Evolutionary conservation across 768 basidiomycete species (phyloP), one percentile per base, ranked within the genome.

Genomic region (Mycena sanguinolenta): DNA sequence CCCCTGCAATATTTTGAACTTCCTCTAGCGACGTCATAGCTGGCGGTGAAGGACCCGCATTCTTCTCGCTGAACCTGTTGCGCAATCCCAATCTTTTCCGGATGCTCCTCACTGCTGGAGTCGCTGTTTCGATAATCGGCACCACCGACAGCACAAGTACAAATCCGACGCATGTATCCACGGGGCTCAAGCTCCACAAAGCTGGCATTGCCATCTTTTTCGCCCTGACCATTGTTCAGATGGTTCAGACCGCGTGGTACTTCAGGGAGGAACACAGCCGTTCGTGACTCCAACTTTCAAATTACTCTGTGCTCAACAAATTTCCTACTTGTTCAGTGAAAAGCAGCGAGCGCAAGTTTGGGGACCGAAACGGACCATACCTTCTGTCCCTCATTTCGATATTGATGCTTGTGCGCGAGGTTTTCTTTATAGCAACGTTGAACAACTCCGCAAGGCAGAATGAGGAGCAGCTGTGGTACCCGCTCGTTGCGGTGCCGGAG

Each of bases 381-480:
- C 53, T 54, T 19, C 53, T 54, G 28, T 54, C 28, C 53, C 28
- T 54, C 53, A 54, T 54, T 30, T 54, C 53, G 14, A 10, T 54
- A 4, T 54, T 54, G 28, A 54, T 54, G 53, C 28, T 54, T 7
- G 28, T 54, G 17, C 53, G 53, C 17, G 81, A 85, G 62, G 66
- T 65, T 3, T 86, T 82, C 70, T 57, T 77, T 32, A 77, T 76
- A 1, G 81, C 76, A 13, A 84, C 83, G 0, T 61, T 83, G 2
- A 70, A 58, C n/a, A 72, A 82, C 42, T 52, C 65, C 3, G 16
- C 36, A 1, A 77, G 69, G 36, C 74, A 78, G 59, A 74, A 77
- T 32, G 75, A 80, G n/a, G 85, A 86, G 63, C 75, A 71, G 28
- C 72, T 79, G 4, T 85, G 84, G 84, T 85, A 85, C 59, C 83